Evolutionary conservation across 345 rosid genomes (phyloP).

Genomic region (Turritis glabra): DNA sequence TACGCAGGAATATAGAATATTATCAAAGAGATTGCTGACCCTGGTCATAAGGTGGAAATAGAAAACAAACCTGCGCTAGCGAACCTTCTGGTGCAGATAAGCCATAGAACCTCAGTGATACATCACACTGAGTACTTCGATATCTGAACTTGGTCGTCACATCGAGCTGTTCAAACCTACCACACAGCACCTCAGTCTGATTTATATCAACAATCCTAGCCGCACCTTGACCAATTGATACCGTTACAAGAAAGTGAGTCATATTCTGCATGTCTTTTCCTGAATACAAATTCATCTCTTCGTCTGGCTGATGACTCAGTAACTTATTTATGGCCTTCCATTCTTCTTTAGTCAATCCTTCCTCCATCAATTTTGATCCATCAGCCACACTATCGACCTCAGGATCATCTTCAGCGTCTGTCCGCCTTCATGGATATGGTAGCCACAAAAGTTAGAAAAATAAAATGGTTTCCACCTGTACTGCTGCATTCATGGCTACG

Average conservation of each 20-base stretch:
- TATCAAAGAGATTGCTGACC: conserved; percentile 5
- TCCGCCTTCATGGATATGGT: conserved; percentile 50
- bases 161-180: conserved; percentile 89
- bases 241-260: conserved; percentile 72
- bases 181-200: conserved; percentile 78
- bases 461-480: conserved; percentile 9
- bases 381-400: conserved; percentile 49
- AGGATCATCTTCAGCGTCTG: conserved; percentile 56
- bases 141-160: conserved; percentile 76
- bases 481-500: conserved; percentile 1
- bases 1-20: conserved; percentile 7
- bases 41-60: neutral
- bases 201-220: conserved; percentile 74
- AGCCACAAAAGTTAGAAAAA: conserved; percentile 27
- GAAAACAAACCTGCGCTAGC: conserved; percentile 85
- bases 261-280: conserved; percentile 88
- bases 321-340: conserved; percentile 93
- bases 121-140: conserved; percentile 75
- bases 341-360: conserved; percentile 86
- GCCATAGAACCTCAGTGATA: conserved; percentile 84
- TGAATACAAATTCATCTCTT: conserved; percentile 57
- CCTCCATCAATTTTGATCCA: conserved; percentile 54
- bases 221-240: conserved; percentile 83
- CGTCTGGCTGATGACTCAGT: conserved; percentile 87
- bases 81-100: conserved; percentile 98